These are phyloP conservation scores for Actinomortierella wolfii DNA, from an alignment of 371 early-diverging fungal species.

Conservation along the genomic window DNA sequence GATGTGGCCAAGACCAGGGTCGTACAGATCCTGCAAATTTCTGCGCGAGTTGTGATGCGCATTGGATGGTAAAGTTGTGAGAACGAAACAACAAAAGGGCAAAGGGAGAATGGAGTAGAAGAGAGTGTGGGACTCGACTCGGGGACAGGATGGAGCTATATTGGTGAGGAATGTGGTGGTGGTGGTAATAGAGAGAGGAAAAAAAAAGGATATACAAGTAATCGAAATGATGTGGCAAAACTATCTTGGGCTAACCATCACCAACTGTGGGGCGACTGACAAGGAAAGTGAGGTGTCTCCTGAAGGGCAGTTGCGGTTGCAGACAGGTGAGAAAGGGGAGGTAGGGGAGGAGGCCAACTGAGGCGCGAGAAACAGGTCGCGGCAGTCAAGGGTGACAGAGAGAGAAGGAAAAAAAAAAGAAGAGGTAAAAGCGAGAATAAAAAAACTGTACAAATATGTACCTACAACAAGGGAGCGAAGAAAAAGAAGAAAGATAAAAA, in stretches of 20 bases:
- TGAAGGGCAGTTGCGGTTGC: background rate
- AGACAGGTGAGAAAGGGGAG: background rate
- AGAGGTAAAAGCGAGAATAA: conserved; percentile 6
- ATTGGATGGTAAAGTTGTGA: background rate
- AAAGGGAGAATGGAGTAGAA: background rate
- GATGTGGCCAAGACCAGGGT: too few species aligned
- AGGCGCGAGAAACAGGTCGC: background rate
- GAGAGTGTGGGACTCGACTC: too few species aligned
- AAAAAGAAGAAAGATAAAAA: background rate
- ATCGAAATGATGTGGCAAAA: background rate
- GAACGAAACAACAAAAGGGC: background rate
- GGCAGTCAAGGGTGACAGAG: background rate
- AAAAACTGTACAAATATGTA: conserved; percentile 3
- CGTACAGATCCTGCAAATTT: too few species aligned
- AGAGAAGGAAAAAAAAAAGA: background rate
- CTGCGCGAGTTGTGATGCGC: too few species aligned
- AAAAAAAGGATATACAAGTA: background rate
- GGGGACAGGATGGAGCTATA: too few species aligned
- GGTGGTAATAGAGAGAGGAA: conserved; percentile 2
- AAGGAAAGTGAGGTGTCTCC: background rate
- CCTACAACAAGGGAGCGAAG: background rate
- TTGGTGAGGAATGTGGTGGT: too few species aligned
- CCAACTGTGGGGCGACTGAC: background rate
- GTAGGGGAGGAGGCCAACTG: background rate
- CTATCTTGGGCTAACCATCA: background rate